Evolutionary conservation across 78 protist genomes (phyloP).

Genomic region (Dictyostelium firmibasis): DNA sequence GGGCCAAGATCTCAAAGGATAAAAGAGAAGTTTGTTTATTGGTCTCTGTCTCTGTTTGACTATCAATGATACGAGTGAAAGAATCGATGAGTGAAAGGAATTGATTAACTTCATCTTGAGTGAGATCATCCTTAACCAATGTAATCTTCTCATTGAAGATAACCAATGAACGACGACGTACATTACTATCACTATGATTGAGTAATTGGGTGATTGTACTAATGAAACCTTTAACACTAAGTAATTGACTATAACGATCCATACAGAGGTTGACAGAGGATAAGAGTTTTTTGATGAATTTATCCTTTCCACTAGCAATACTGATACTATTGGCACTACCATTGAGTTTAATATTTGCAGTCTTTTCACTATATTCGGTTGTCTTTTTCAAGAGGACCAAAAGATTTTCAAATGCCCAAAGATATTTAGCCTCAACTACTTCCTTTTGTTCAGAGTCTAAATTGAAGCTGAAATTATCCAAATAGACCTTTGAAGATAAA

Average conservation of each 20-base stretch:
- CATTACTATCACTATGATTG: constrained; percentile 33
- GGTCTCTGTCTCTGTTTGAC: constrained; percentile 14
- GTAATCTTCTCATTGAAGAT: constrained; percentile 76
- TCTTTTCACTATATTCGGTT: constrained; percentile 10
- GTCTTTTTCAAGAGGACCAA: constrained; percentile 18
- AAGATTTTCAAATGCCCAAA: constrained; percentile 6
- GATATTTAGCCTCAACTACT: constrained; percentile 7
- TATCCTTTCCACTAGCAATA: constrained; percentile 34
- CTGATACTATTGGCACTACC: not conserved
- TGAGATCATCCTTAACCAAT: not conserved
- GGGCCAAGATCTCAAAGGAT: constrained; percentile 72
- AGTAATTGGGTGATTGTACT: constrained; percentile 27
- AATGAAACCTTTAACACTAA: constrained; percentile 66
- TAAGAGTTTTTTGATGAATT: constrained; percentile 30
- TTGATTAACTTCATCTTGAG: not conserved
- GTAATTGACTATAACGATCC: constrained; percentile 54
- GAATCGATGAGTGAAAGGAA: constrained; percentile 23
- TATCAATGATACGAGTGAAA: constrained; percentile 24
- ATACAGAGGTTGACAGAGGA: constrained; percentile 57
- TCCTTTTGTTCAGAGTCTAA: not conserved
- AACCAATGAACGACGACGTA: constrained; percentile 73
- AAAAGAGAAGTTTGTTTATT: constrained; percentile 81
- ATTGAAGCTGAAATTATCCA: not conserved
- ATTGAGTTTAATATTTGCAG: not conserved
- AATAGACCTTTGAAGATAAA: constrained; percentile 3